These are phyloP conservation scores for Blastomyces gilchristii DNA, from an alignment of 2,329 filamentous ascomycete species.

Conservation along the genomic window DNA sequence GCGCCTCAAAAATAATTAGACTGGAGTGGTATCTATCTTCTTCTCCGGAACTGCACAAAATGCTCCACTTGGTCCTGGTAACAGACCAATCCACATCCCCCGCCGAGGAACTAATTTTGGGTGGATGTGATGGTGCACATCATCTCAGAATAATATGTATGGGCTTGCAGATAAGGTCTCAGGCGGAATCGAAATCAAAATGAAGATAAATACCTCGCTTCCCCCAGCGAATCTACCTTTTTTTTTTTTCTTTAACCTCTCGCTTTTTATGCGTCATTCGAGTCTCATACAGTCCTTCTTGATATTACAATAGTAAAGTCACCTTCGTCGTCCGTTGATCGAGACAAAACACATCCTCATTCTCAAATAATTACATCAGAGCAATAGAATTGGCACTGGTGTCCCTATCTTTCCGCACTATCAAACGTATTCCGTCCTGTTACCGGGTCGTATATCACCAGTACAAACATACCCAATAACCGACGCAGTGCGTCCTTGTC, in stretches of 20 bases:
- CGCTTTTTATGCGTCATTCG: neutral
- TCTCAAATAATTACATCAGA: neutral
- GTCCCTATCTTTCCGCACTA: neutral
- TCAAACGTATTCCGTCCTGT: neutral
- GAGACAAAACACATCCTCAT: neutral
- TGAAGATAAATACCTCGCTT: slow-evolving; percentile 3
- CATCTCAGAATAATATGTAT: neutral
- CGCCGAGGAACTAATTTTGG: neutral
- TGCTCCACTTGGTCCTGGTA: neutral
- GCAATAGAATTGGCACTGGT: neutral
- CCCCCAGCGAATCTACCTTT: neutral
- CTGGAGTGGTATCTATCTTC: neutral
- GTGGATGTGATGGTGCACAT: neutral
- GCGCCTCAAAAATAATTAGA: neutral
- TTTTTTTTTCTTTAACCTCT: neutral
- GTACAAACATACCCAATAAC: neutral
- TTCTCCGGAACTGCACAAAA: neutral
- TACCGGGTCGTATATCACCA: neutral
- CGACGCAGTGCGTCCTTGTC: slow-evolving; percentile 3
- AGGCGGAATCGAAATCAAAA: neutral
- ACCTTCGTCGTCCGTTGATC: neutral
- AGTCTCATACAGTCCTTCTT: neutral
- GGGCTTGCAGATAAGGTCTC: neutral
- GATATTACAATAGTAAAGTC: neutral
- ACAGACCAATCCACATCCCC: neutral